Conservation (phyloP, 345 rosid species). For the Punica granatum region DNA sequence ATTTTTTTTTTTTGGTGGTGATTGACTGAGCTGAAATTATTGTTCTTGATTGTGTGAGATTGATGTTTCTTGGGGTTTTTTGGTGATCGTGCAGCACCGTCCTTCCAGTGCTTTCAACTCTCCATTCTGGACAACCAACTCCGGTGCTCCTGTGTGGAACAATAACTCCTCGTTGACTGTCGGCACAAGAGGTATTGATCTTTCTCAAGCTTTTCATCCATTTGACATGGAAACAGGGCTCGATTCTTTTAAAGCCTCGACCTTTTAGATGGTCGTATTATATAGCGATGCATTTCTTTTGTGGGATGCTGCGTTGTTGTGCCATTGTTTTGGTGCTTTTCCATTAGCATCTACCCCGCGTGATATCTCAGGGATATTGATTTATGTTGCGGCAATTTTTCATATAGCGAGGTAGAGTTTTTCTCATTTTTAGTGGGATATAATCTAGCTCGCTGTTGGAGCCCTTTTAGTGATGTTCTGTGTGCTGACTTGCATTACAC, state of each 20-base stretch:
- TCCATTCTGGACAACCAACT: constrained; percentile 66
- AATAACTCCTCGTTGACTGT: constrained; percentile 72
- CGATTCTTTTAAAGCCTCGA: background rate
- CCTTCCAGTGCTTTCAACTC: constrained; percentile 68
- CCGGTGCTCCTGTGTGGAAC: constrained; percentile 79
- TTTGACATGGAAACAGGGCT: background rate
- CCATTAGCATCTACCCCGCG: background rate
- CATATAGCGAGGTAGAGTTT: background rate
- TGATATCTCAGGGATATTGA: background rate
- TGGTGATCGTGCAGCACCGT: constrained; percentile 29
- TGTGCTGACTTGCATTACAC: no score
- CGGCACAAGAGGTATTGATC: constrained; percentile 61
- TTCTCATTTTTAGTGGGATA: no score
- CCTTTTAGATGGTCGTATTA: background rate
- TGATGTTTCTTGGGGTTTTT: background rate
- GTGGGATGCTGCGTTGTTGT: background rate
- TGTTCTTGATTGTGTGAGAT: background rate
- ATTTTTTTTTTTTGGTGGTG: background rate
- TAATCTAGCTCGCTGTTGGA: no score
- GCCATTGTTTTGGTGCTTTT: background rate
- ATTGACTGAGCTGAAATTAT: background rate
- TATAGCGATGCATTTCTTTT: background rate
- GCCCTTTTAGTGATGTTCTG: no score
- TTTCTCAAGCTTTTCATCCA: background rate
- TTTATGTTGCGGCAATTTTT: background rate